Evolutionary conservation across 768 basidiomycete species (phyloP).

Genomic region (Pleurotus tuoliensis): DNA sequence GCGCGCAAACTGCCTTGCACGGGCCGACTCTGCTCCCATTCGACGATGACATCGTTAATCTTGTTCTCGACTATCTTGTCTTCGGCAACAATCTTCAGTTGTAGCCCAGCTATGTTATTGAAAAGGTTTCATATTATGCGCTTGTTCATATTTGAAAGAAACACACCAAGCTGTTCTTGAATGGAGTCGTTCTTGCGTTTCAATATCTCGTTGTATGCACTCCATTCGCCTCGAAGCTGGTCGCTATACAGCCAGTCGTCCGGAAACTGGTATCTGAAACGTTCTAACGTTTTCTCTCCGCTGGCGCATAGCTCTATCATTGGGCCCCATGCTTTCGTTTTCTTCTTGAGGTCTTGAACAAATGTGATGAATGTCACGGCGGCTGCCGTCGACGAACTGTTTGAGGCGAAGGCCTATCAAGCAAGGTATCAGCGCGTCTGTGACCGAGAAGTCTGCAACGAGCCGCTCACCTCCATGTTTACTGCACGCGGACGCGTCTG

Average conservation of each 20-base stretch:
- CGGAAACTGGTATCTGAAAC: conserved; percentile 95
- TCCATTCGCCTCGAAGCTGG: conserved; percentile 97
- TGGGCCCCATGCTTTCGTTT: conserved; percentile 93
- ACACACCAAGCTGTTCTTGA: conserved; percentile 91
- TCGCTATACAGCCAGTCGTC: conserved; percentile 99
- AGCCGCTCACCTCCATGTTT: conserved; percentile 12
- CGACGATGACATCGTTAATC: conserved; percentile 83
- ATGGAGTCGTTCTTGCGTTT: conserved; percentile 98
- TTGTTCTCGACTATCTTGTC: conserved; percentile 98
- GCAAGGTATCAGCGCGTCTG: neutral
- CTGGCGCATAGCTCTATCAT: conserved; percentile 93
- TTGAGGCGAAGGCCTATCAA: conserved; percentile 60
- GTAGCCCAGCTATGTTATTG: conserved; percentile 72
- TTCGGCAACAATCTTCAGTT: conserved; percentile 98
- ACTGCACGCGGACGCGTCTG: neutral
- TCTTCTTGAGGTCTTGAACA: conserved; percentile 97
- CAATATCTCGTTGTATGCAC: conserved; percentile 95
- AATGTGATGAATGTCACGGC: conserved; percentile 99
- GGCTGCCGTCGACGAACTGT: conserved; percentile 92
- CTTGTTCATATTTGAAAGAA: neutral
- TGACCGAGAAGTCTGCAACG: neutral
- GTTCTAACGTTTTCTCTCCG: conserved; percentile 95
- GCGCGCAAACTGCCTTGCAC: conserved; percentile 96
- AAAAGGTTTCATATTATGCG: too few species aligned
- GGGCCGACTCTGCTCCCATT: conserved; percentile 96